A percentile compares a stretch with the other conserved stretches of the same genome.
Conservation (phyloP, 306 rosid species). For the Sicyos baderoa region DNA sequence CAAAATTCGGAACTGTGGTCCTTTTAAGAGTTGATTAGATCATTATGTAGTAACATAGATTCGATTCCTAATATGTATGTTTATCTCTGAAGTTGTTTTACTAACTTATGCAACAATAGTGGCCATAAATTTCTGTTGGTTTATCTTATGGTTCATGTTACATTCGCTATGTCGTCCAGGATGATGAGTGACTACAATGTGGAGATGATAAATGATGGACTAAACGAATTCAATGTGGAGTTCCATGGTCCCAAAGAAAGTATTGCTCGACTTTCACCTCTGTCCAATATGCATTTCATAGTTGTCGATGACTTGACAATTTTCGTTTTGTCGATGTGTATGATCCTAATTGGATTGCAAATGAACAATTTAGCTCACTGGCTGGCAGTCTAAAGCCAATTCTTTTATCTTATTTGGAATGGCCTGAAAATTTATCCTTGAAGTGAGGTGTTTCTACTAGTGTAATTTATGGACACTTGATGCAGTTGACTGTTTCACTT, state of each 20-base stretch:
- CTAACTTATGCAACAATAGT: background rate
- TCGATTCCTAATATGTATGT: background rate
- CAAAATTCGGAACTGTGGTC: background rate
- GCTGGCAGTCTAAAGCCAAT: constrained; percentile 15
- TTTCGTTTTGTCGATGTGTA: constrained; percentile 1
- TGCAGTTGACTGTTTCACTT: constrained; percentile 8
- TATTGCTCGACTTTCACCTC: constrained; percentile 30
- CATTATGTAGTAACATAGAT: background rate
- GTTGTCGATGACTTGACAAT: background rate
- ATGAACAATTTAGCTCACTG: constrained; percentile 11
- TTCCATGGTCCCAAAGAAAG: constrained; percentile 99
- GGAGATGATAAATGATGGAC: constrained; percentile 96
- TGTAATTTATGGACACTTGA: constrained; percentile 19
- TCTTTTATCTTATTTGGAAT: constrained; percentile 15
- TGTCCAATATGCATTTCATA: constrained; percentile 7
- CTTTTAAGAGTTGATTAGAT: background rate
- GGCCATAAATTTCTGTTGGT: background rate
- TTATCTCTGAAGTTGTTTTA: background rate
- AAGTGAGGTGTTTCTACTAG: constrained; percentile 11
- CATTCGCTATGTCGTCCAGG: constrained; percentile 47
- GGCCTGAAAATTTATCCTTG: constrained; percentile 15
- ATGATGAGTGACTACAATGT: constrained; percentile 98
- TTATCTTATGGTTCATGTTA: constrained; percentile 15
- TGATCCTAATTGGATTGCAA: constrained; percentile 14
- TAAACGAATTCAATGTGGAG: constrained; percentile 85